Evolutionary conservation across 1,139 yeast species (phyloP).

Genomic region (Komagataea norvegica): DNA sequence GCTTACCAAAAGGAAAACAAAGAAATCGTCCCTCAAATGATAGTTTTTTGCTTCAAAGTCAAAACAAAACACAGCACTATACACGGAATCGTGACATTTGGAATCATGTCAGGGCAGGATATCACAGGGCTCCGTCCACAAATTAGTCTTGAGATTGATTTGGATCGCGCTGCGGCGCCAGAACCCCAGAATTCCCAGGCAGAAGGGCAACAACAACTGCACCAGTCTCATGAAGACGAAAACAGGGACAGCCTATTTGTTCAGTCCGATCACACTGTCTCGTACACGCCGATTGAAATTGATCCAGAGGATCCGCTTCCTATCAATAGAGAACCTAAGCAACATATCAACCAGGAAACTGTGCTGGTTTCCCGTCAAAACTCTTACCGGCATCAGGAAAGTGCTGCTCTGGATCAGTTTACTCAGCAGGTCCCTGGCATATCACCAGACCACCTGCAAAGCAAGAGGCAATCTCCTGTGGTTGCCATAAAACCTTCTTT

Average conservation of each 20-base stretch:
- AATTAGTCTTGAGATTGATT: conserved; percentile 19
- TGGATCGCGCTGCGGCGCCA: conserved; percentile 22
- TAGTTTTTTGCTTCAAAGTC: not conserved
- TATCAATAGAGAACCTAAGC: too few relatives aligned
- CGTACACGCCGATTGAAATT: conserved; percentile 18
- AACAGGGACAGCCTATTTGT: too few relatives aligned
- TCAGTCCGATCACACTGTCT: too few relatives aligned
- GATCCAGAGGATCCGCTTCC: conserved; percentile 16
- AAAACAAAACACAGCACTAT: not conserved
- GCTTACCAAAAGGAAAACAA: conserved; percentile 5
- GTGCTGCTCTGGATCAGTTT: too few relatives aligned
- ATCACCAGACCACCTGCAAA: too few relatives aligned
- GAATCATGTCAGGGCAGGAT: not conserved
- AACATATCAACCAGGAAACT: too few relatives aligned
- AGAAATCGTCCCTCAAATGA: not conserved
- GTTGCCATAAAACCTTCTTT: too few relatives aligned
- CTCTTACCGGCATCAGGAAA: too few relatives aligned
- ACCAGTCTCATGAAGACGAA: not conserved
- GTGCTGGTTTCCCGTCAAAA: too few relatives aligned
- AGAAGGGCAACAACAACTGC: conserved; percentile 3
- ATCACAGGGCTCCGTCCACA: not conserved
- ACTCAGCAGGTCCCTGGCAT: too few relatives aligned
- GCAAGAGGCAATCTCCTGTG: too few relatives aligned
- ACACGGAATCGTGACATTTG: too few relatives aligned
- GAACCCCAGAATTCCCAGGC: conserved; percentile 10